A percentile compares a stretch with the other conserved stretches of the same genome.
Evolutionary conservation across 257 asterid genomes (phyloP).

Genomic region (Phtheirospermum japonicum): DNA sequence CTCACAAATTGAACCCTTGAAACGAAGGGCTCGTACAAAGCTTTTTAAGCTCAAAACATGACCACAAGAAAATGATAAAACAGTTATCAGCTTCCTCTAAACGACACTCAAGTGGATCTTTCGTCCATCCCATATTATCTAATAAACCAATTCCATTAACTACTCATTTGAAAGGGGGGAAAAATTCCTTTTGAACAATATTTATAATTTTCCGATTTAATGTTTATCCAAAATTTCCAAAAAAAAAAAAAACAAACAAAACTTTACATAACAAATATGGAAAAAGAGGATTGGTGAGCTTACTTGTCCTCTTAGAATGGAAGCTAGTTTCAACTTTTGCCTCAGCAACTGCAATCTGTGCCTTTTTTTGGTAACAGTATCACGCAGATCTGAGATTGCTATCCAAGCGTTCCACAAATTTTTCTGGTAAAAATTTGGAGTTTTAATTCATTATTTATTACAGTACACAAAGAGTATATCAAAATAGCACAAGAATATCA

Average conservation of each 20-base stretch:
- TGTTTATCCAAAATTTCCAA: neutral
- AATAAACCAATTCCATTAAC: no score
- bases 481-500: no score
- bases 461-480: neutral
- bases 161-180: no score
- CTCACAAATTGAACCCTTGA: no score
- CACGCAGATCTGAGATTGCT: slow-evolving; percentile 85
- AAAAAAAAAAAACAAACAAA: no score
- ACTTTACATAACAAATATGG: neutral
- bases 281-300: slow-evolving; percentile 31
- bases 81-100: no score
- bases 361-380: slow-evolving; percentile 79
- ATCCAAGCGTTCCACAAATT: slow-evolving; percentile 95
- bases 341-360: slow-evolving; percentile 90
- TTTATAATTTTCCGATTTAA: neutral
- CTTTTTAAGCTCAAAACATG: no score
- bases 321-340: slow-evolving; percentile 89
- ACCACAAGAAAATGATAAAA: no score
- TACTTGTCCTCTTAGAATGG: slow-evolving; percentile 89
- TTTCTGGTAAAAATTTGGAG: slow-evolving; percentile 48
- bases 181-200: no score
- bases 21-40: no score
- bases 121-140: no score
- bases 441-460: neutral
- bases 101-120: no score